Evolutionary conservation across 768 basidiomycete species (phyloP).

Genomic region (Suillus subaureus): DNA sequence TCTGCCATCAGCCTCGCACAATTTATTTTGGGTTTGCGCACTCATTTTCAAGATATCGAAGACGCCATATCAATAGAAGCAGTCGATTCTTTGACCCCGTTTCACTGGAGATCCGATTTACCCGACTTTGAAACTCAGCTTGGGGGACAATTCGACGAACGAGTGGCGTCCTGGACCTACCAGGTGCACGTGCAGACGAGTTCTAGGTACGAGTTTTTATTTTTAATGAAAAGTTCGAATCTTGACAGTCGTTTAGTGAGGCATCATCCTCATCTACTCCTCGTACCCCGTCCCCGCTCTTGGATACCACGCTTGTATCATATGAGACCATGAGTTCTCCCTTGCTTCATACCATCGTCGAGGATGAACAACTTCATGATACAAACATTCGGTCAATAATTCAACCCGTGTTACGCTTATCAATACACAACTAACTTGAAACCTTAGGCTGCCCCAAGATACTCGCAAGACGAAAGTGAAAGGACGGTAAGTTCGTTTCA

Average conservation of each 20-base stretch:
- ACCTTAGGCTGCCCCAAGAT: background rate
- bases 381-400: no score
- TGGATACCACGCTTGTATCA: background rate
- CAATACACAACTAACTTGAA: background rate
- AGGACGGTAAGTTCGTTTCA: background rate
- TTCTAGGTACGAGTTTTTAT: background rate
- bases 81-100: no score
- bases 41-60: no score
- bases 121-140: no score
- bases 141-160: no score
- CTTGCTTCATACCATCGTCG: background rate
- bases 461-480: background rate
- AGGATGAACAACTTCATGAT: background rate
- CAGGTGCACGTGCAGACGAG: background rate
- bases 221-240: background rate
- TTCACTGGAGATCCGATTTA: no score
- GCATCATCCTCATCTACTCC: background rate
- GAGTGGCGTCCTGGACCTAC: background rate
- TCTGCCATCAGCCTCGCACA: no score
- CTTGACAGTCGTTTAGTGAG: background rate
- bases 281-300: background rate
- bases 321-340: no score
- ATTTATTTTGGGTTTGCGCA: no score
- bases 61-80: no score
- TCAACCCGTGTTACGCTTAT: background rate